A percentile compares a stretch with the other conserved stretches of the same genome.
Evolutionary conservation across 345 rosid species (phyloP).

Genomic region (Reutealis trisperma): DNA sequence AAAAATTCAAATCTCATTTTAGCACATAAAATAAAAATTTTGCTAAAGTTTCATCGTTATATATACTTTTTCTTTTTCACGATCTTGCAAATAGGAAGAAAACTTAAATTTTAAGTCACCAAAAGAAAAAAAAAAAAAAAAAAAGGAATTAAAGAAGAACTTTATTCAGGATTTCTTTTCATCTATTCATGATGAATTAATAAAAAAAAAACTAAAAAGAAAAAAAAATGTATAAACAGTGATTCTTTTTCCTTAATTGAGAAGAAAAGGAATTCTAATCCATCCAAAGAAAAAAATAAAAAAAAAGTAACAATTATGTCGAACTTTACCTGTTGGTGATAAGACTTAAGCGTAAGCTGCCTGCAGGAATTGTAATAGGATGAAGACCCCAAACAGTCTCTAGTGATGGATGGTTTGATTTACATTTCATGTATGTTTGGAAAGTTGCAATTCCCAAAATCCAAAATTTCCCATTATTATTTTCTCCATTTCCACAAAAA

Average conservation of each 20-base stretch:
- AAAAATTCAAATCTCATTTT: not conserved
- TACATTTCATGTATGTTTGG: conserved; percentile 73
- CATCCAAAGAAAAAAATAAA: not conserved
- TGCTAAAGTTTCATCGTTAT: not conserved
- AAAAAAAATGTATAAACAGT: not conserved
- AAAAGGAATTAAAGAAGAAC: conserved; percentile 1
- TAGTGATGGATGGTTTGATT: conserved; percentile 65
- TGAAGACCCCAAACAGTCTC: conserved; percentile 69
- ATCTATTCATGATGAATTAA: not conserved
- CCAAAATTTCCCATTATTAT: conserved; percentile 56
- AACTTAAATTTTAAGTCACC: conserved; percentile 14
- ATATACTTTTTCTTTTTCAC: not conserved
- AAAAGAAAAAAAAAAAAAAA: not conserved
- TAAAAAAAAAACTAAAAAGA: too few species aligned
- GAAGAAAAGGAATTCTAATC: not conserved
- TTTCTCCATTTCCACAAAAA: conserved; percentile 44
- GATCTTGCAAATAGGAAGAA: conserved; percentile 9
- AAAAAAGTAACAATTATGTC: not conserved
- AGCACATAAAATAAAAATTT: not conserved
- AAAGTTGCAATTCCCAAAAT: conserved; percentile 85
- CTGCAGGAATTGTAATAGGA: conserved; percentile 71
- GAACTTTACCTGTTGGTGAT: conserved; percentile 65
- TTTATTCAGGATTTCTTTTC: not conserved
- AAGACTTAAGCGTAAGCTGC: conserved; percentile 69
- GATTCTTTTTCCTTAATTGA: not conserved